phyloP scores from a whole-genome alignment of 495 filamentous ascomycete species.

The Amorphotheca resinae region DNA sequence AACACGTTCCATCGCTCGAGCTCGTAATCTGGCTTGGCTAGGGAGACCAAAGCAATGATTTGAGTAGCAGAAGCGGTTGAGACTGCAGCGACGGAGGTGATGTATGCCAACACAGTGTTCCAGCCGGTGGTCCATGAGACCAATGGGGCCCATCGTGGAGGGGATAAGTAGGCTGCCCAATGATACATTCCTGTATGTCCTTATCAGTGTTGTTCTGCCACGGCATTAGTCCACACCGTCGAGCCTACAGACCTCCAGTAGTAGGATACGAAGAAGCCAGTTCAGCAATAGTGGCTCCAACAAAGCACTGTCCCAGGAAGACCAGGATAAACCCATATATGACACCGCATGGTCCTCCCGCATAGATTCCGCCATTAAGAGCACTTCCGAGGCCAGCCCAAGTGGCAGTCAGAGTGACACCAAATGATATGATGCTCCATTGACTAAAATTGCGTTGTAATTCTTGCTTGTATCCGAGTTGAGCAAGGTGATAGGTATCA shows the following conservation, averaged over 20 bases:
- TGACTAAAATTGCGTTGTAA: not conserved
- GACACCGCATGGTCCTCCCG: not conserved
- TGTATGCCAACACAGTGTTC: slow-evolving; percentile 39
- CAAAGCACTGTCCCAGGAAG: not conserved
- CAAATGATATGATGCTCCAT: not conserved
- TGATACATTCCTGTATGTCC: slow-evolving; percentile 44
- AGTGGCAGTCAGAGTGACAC: not conserved
- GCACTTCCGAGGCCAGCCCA: not conserved
- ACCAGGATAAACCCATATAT: not conserved
- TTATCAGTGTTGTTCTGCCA: no score
- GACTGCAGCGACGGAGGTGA: slow-evolving; percentile 33
- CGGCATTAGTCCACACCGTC: no score
- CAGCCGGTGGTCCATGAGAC: slow-evolving; percentile 36
- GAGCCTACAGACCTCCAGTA: no score
- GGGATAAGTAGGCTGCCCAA: slow-evolving; percentile 35
- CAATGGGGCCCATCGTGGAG: slow-evolving; percentile 31
- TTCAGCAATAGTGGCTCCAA: not conserved
- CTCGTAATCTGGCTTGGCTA: slow-evolving; percentile 50
- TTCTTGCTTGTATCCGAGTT: not conserved
- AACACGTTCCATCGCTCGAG: slow-evolving; percentile 51
- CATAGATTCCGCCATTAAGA: not conserved
- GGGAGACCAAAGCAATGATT: slow-evolving; percentile 46
- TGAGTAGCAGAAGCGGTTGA: slow-evolving; percentile 44
- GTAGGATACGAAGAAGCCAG: not conserved
- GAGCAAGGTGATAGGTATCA: no score